Conservation (phyloP, 2,329 filamentous ascomycete genomes). For the Bipolaris zeicola region DNA sequence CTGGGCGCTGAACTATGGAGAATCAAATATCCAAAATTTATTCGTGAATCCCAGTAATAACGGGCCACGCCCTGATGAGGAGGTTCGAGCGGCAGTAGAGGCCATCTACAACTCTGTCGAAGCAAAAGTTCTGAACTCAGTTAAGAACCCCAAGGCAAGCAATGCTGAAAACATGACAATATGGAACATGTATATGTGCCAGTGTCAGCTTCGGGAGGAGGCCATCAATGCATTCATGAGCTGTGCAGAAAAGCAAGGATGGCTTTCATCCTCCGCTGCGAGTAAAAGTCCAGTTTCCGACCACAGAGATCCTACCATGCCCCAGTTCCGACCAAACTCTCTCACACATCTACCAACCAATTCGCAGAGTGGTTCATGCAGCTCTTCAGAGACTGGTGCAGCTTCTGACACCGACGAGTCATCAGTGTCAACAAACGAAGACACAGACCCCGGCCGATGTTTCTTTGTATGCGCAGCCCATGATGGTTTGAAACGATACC, state of each 20-base stretch:
- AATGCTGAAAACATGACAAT: constrained; percentile 20
- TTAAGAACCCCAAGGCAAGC: constrained; percentile 16
- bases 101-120: constrained; percentile 25
- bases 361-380: neutral
- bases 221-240: constrained; percentile 20
- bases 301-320: constrained; percentile 65
- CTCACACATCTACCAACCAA: constrained; percentile 6
- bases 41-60: constrained; percentile 14
- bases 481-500: constrained; percentile 8
- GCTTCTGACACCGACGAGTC: constrained; percentile 10
- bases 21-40: constrained; percentile 7
- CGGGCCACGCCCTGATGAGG: constrained; percentile 6
- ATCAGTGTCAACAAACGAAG: constrained; percentile 1
- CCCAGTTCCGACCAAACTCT: constrained; percentile 70
- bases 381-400: constrained; percentile 1
- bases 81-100: constrained; percentile 12
- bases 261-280: constrained; percentile 17
- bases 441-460: neutral
- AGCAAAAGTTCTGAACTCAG: constrained; percentile 14
- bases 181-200: constrained; percentile 35
- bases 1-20: constrained; percentile 13
- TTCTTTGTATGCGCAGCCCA: constrained; percentile 3
- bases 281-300: neutral
- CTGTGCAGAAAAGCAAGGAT: constrained; percentile 20
- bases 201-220: constrained; percentile 30